Percentiles rank a stretch among this genome's conserved stretches.
phyloP scores from a whole-genome alignment of 345 rosid species.

The Ceriops zippeliana region DNA sequence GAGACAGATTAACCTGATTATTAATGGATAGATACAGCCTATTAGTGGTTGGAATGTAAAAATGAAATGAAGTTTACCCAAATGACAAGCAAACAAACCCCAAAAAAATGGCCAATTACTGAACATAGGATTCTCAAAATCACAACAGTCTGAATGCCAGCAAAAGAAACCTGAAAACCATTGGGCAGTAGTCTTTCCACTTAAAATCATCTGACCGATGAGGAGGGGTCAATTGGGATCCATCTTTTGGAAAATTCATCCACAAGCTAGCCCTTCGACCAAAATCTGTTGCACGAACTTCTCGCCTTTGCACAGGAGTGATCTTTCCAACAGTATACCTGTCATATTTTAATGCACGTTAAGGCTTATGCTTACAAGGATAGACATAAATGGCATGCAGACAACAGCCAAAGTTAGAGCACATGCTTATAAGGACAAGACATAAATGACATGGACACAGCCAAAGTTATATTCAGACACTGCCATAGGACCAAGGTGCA shows the following conservation, averaged over 20 bases:
- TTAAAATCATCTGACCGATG: conserved; percentile 91
- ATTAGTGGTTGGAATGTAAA: neutral
- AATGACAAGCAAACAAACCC: conserved; percentile 2
- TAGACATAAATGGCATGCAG: conserved; percentile 11
- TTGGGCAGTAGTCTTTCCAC: conserved; percentile 99
- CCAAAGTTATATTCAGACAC: too few species aligned
- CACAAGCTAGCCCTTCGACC: conserved; percentile 95
- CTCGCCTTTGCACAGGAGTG: conserved; percentile 87
- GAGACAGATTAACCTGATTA: neutral
- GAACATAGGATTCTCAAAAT: conserved; percentile 4
- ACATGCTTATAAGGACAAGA: neutral
- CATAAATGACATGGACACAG: neutral
- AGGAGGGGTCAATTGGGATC: conserved; percentile 86
- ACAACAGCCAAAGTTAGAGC: neutral
- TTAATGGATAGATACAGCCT: neutral
- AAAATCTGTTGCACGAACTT: conserved; percentile 84
- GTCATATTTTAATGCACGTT: conserved; percentile 23
- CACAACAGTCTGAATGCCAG: conserved; percentile 11
- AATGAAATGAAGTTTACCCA: neutral
- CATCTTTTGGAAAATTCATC: conserved; percentile 92
- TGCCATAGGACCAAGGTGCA: too few species aligned
- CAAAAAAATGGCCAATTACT: neutral
- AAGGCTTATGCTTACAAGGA: neutral
- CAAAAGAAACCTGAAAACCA: conserved; percentile 84
- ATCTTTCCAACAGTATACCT: conserved; percentile 98